Percentiles rank a stretch among this genome's conserved stretches.
Conservation (phyloP, 306 rosid genomes). For the Castanea sativa region DNA sequence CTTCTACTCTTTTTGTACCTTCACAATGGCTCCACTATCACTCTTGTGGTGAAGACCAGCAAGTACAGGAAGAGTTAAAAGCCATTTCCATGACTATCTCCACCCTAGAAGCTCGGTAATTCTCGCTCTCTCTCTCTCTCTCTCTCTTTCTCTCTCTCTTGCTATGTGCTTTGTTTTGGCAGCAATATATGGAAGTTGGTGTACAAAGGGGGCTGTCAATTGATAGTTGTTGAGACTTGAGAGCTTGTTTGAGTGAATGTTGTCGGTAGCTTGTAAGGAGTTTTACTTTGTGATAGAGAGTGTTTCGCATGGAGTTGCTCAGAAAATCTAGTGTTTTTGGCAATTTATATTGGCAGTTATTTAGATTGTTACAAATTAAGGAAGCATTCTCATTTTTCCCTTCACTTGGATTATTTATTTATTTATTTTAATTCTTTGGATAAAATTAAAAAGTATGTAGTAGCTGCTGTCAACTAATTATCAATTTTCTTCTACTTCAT, state of each 20-base stretch:
- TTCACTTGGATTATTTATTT: neutral
- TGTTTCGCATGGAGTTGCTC: neutral
- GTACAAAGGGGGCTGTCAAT: neutral
- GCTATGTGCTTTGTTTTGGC: neutral
- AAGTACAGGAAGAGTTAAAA: neutral
- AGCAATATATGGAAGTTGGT: neutral
- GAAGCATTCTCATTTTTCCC: neutral
- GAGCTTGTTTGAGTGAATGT: neutral
- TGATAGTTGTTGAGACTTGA: neutral
- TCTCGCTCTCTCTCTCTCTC: neutral
- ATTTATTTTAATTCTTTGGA: neutral
- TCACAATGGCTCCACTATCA: neutral
- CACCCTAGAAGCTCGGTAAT: constrained; percentile 25
- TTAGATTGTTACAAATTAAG: neutral
- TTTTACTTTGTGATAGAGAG: neutral
- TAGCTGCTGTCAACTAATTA: neutral
- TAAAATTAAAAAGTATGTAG: too few relatives aligned
- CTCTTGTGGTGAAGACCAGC: neutral
- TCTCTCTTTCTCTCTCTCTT: neutral
- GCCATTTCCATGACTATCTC: constrained; percentile 10
- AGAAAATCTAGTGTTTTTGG: neutral
- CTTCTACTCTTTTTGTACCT: neutral
- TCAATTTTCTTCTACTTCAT: neutral
- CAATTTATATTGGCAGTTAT: neutral
- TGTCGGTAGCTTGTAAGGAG: neutral